These are phyloP conservation scores for Chrysanthemum seticuspe DNA, from an alignment of 129 eudicot species.

Conservation along the genomic window DNA sequence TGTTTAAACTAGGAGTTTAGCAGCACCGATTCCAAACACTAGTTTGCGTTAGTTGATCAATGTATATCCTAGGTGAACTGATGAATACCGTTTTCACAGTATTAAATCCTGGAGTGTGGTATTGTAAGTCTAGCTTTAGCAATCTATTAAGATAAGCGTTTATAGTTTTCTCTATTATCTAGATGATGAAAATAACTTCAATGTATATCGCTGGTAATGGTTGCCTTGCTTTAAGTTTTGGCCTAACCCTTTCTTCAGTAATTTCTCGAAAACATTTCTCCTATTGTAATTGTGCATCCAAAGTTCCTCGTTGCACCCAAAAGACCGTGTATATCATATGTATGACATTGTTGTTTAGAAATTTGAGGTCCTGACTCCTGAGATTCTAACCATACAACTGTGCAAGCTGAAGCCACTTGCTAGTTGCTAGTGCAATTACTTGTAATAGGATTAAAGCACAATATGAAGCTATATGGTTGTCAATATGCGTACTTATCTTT, in stretches of 20 bases:
- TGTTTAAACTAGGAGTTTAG: background rate
- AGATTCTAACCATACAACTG: background rate
- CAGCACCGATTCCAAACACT: background rate
- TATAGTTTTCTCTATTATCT: background rate
- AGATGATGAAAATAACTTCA: background rate
- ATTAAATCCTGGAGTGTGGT: background rate
- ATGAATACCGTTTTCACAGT: background rate
- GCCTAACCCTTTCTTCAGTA: background rate
- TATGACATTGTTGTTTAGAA: background rate
- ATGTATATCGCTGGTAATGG: background rate
- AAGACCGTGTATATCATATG: no score
- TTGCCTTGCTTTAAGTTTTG: background rate
- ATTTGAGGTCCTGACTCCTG: background rate
- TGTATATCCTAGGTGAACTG: background rate
- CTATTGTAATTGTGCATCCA: background rate
- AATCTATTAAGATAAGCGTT: no score
- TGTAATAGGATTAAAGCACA: background rate
- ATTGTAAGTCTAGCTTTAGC: no score
- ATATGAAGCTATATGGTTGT: background rate
- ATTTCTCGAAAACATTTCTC: background rate
- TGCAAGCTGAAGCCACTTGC: background rate
- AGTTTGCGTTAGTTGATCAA: slow-evolving; percentile 12
- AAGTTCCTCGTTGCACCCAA: slow-evolving; percentile 10
- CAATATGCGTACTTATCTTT: background rate
- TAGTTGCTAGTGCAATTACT: background rate